phyloP scores from a whole-genome alignment of 495 filamentous ascomycete genomes.

The Aeminium ludgeri region DNA sequence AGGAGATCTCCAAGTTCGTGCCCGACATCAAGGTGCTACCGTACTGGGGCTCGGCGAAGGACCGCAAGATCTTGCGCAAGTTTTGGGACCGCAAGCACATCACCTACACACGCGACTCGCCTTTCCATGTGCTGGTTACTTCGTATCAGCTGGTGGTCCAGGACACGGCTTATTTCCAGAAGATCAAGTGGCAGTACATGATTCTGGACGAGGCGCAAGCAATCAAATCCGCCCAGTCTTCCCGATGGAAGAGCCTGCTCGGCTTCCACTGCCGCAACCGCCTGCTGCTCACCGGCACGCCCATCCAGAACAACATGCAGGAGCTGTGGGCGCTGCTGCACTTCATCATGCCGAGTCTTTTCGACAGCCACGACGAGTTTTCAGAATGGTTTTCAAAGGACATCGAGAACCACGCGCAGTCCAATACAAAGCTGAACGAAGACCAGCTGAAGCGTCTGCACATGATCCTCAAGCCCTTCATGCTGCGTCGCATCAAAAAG shows the following conservation, averaged over 20 bases:
- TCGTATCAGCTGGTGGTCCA: slow-evolving; percentile 95
- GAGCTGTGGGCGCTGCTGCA: slow-evolving; percentile 94
- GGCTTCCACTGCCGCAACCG: slow-evolving; percentile 94
- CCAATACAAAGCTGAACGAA: slow-evolving; percentile 96
- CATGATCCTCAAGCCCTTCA: slow-evolving; percentile 98
- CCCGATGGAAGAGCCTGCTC: slow-evolving; percentile 87
- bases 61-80: slow-evolving; percentile 89
- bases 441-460: slow-evolving; percentile 91
- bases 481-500: slow-evolving; percentile 97
- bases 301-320: slow-evolving; percentile 99
- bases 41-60: slow-evolving; percentile 90
- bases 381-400: slow-evolving; percentile 99
- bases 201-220: slow-evolving; percentile 96
- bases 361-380: slow-evolving; percentile 97
- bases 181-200: slow-evolving; percentile 99
- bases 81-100: slow-evolving; percentile 98
- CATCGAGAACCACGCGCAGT: slow-evolving; percentile 95
- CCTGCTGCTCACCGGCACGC: slow-evolving; percentile 84
- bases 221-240: slow-evolving; percentile 94
- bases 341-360: slow-evolving; percentile 98
- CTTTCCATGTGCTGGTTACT: slow-evolving; percentile 90
- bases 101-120: slow-evolving; percentile 78
- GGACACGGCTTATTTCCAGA: slow-evolving; percentile 92
- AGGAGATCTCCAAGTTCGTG: slow-evolving; percentile 89
- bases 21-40: slow-evolving; percentile 85